phyloP scores from a whole-genome alignment of 345 rosid genomes.

The Cardiospermum halicacabum region DNA sequence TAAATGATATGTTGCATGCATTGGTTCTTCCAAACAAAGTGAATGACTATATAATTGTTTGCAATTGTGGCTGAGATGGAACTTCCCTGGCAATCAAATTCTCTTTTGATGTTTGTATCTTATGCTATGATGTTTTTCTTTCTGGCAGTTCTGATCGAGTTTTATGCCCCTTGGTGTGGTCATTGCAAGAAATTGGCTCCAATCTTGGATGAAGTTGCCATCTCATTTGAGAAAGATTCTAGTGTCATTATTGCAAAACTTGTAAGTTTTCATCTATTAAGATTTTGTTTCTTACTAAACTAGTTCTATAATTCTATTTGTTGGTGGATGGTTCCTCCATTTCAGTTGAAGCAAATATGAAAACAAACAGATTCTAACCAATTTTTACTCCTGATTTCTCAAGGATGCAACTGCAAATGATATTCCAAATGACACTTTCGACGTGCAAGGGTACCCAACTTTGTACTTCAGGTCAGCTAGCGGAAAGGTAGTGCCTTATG shows the following conservation, averaged over 20 bases:
- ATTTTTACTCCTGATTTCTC: background rate
- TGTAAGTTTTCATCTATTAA: slow-evolving; percentile 38
- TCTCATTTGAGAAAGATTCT: slow-evolving; percentile 55
- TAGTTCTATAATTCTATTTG: background rate
- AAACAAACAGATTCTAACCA: slow-evolving; percentile 1
- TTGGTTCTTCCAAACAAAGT: background rate
- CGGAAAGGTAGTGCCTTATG: slow-evolving; percentile 58
- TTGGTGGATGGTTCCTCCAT: background rate
- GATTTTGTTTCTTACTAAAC: background rate
- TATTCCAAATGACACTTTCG: slow-evolving; percentile 51
- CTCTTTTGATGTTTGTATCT: background rate
- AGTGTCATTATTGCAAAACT: slow-evolving; percentile 70
- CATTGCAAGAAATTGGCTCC: slow-evolving; percentile 93
- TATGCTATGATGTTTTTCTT: background rate
- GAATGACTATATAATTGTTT: too few species aligned
- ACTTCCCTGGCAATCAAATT: background rate
- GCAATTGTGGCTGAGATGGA: background rate
- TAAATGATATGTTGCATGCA: background rate
- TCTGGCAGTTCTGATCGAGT: slow-evolving; percentile 81
- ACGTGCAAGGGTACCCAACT: slow-evolving; percentile 85
- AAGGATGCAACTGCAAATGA: slow-evolving; percentile 96
- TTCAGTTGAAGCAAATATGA: background rate
- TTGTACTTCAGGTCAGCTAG: slow-evolving; percentile 66
- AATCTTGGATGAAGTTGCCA: slow-evolving; percentile 88
- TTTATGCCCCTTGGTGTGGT: slow-evolving; percentile 99